phyloP scores from a whole-genome alignment of 305 asterid species.

The Stenogyne calaminthoides region DNA sequence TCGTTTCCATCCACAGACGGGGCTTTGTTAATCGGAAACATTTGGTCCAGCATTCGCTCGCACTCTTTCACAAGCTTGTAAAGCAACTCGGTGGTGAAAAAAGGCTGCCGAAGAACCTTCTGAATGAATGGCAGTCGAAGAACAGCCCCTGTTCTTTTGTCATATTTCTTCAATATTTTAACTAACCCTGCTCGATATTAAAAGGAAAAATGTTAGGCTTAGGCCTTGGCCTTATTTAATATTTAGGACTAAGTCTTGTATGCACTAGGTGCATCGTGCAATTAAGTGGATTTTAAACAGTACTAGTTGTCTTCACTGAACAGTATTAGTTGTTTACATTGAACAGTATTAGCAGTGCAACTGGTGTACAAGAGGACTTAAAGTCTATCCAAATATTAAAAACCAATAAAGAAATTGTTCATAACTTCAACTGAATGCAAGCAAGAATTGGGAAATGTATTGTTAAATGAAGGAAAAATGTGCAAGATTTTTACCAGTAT shows the following conservation, averaged over 20 bases:
- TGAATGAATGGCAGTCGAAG: slow-evolving; percentile 92
- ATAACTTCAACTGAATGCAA: too few species aligned
- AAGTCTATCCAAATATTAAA: slow-evolving; percentile 2
- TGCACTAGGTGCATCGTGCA: too few species aligned
- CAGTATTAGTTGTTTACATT: too few species aligned
- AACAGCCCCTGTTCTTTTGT: slow-evolving; percentile 89
- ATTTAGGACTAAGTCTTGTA: too few species aligned
- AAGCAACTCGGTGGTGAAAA: slow-evolving; percentile 83
- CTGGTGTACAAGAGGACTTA: too few species aligned
- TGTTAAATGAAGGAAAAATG: neutral
- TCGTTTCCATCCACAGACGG: slow-evolving; percentile 38
- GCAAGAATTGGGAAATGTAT: too few species aligned
- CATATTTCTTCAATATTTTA: slow-evolving; percentile 88
- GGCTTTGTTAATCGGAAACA: slow-evolving; percentile 52
- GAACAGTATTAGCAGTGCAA: too few species aligned
- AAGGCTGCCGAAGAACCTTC: slow-evolving; percentile 88
- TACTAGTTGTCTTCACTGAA: too few species aligned
- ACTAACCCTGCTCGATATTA: slow-evolving; percentile 61
- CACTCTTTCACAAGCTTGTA: slow-evolving; percentile 89
- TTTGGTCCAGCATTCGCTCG: slow-evolving; percentile 74
- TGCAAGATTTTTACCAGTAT: slow-evolving; percentile 55
- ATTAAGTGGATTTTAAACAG: too few species aligned
- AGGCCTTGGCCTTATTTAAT: too few species aligned
- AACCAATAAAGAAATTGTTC: neutral
- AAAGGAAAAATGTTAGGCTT: neutral